phyloP scores from a whole-genome alignment of 1,284 basidiomycete species.

The Pseudozyma flocculosa region DNA sequence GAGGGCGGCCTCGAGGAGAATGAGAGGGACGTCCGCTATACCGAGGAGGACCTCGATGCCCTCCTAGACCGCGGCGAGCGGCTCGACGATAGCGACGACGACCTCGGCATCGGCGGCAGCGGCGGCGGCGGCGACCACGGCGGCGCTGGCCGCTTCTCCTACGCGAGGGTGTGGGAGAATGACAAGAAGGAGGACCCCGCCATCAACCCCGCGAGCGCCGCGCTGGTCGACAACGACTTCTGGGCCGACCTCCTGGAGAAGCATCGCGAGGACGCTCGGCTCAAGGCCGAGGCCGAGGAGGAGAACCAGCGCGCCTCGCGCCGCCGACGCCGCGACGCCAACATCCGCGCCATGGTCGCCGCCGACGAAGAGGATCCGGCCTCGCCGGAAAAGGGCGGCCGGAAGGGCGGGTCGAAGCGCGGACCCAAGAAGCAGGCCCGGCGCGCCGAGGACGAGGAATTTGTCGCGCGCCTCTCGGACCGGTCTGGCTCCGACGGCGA shows the following conservation, averaged over 20 bases:
- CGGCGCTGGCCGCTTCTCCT: conserved; percentile 39
- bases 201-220: conserved; percentile 29
- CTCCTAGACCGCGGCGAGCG: conserved; percentile 49
- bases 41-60: conserved; percentile 54
- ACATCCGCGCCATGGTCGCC: conserved; percentile 22
- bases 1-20: conserved; percentile 49
- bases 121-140: conserved; percentile 9
- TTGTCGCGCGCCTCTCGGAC: neutral
- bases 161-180: conserved; percentile 56
- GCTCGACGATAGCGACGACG: conserved; percentile 24
- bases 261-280: conserved; percentile 39
- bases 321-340: conserved; percentile 19
- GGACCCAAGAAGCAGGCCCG: neutral
- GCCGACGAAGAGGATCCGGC: conserved; percentile 1
- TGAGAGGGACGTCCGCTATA: conserved; percentile 51
- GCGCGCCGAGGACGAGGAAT: conserved; percentile 11
- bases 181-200: conserved; percentile 16
- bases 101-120: conserved; percentile 4
- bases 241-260: conserved; percentile 54
- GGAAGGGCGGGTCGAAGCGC: conserved; percentile 12
- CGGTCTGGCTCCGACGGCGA: neutral
- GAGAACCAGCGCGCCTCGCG: conserved; percentile 14
- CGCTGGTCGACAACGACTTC: conserved; percentile 45
- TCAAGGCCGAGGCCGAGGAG: conserved; percentile 15
- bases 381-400: conserved; percentile 12